These are phyloP conservation scores for Thalassiosira mediterranea DNA, from an alignment of 352 stramenopile genomes.

Conservation along the genomic window DNA sequence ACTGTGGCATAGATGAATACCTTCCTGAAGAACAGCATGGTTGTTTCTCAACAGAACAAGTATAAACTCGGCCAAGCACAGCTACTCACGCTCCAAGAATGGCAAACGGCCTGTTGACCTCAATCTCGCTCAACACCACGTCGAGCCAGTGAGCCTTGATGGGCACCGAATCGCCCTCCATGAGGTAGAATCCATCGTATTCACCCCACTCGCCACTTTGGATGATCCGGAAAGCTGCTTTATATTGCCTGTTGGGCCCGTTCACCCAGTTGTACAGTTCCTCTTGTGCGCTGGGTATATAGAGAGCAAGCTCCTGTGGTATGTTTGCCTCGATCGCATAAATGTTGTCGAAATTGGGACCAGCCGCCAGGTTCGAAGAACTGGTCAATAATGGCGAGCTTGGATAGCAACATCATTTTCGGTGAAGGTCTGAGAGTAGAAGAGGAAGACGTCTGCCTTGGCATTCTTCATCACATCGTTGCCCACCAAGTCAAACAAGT, in stretches of 20 bases:
- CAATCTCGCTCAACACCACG: slow-evolving; percentile 56
- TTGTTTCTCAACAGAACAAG: no score
- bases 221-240: slow-evolving; percentile 63
- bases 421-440: slow-evolving; percentile 69
- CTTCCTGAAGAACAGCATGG: no score
- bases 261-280: slow-evolving; percentile 67
- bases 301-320: slow-evolving; percentile 51
- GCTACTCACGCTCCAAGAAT: no score
- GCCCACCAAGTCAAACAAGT: slow-evolving; percentile 27
- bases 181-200: no score
- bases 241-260: slow-evolving; percentile 70
- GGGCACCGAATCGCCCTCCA: slow-evolving; percentile 74
- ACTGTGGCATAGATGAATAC: no score
- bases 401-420: slow-evolving; percentile 59
- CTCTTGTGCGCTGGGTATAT: slow-evolving; percentile 53
- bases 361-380: slow-evolving; percentile 67
- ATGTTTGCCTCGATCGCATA: slow-evolving; percentile 71
- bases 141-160: slow-evolving; percentile 70
- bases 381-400: slow-evolving; percentile 60
- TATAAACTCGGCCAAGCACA: no score
- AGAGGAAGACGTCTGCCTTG: slow-evolving; percentile 68
- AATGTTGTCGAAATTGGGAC: slow-evolving; percentile 67
- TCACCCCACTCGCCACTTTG: slow-evolving; percentile 63
- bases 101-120: no score
- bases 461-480: slow-evolving; percentile 52